Base-by-base conservation (phyloP, 495 filamentous ascomycete genomes). In the Aspergillus mulundensis region DNA sequence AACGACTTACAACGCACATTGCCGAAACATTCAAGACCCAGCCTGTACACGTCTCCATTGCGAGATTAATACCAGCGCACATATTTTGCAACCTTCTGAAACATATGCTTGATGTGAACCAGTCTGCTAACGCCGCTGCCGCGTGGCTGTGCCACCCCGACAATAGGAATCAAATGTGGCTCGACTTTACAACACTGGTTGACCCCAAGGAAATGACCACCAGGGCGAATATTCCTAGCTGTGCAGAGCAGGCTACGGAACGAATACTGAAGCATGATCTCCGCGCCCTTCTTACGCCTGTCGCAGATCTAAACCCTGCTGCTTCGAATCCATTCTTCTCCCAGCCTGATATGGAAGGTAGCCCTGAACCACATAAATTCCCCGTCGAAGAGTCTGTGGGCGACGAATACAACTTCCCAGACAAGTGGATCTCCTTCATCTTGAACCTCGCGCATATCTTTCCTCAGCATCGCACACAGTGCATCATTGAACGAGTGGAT, bases 71-170 rank as follows among this genome's bases (percentile, higher is more conserved):
- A 15, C 93, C 95, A 0, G 95, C 94, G 1, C 87, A 90, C 14
- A 84, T 97, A 14, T 98, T 98, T 64, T 88, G 89, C 16, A 84
- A 84, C 45, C 77, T 97, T 0, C 72, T 98, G 10, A 87, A 91
- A 66, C 87, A 92, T 30, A 84, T 91, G 65, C 80, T 96, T 42
- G 81, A 91, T 45, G 94, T 96, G 53, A 97, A 98, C 64, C 84
- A 91, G 48, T 87, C 93, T 20, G 93, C 95, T 10, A 78, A 77
- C 50, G 74, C 74, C 7, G 73, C 75, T 5, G 74, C 74, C 7
- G 75, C 75, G 12, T 78, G 75, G 75, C 67, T 78, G 14, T 76
- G 75, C 56, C 74, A 78, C 45, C 69, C 73, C 3, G 72, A 76
- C 41, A 78, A 76, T 50, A 63, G 75, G 18, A 77, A 75, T 53